Base-by-base conservation (phyloP, 1,139 yeast species). In the Yamadazyma friedrichii region DNA sequence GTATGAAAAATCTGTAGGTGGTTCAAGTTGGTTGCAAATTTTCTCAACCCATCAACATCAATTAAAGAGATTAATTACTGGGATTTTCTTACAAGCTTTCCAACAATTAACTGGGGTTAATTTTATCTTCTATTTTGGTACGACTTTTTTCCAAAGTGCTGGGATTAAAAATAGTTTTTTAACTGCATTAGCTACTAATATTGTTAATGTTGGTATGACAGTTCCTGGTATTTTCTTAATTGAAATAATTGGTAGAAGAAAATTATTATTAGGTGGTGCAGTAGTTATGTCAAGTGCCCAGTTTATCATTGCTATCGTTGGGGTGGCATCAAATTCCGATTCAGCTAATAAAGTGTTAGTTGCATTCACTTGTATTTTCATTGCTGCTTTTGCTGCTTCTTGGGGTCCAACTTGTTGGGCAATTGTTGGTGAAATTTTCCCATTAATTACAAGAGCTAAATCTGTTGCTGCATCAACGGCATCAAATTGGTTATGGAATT, bases 381-480 rank as follows among this genome's bases (percentile, higher is more conserved):
- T 82, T 58, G 80, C 82, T 26, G 79, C 74, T 56, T 83, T 82
- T 54, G 88, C 88, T 30, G 66, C 85, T 39, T 74, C 87, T 22
- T 84, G 88, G 88, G 89, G 88, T 50, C 88, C 88, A 31, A 67
- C 78, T 42, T 78, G 79, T 39, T 84, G 89, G 89, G 86, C 82
- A 39, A 67, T 82, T 43, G 67, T 78, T 52, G 84, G 85, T 46
- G 91, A 84, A 59, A 69, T 80, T 42, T 84, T 71, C 69, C 81
- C 87, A 33, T 69, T 84, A 50, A 73, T 78, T 42, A 76, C 81
- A 43, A 75, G 91, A 64, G 85, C 83, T 51, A 80, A 79, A 61
- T 82, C 87, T 15, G 80, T 83, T 49, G 80, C 88, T 25, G 55
- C 82, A 40, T 75, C 84, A 40, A 77, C 85, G 25, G 83, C 88